Evolutionary conservation across 1,284 basidiomycete genomes (phyloP).

Genomic region (Papiliotrema fonsecae): DNA sequence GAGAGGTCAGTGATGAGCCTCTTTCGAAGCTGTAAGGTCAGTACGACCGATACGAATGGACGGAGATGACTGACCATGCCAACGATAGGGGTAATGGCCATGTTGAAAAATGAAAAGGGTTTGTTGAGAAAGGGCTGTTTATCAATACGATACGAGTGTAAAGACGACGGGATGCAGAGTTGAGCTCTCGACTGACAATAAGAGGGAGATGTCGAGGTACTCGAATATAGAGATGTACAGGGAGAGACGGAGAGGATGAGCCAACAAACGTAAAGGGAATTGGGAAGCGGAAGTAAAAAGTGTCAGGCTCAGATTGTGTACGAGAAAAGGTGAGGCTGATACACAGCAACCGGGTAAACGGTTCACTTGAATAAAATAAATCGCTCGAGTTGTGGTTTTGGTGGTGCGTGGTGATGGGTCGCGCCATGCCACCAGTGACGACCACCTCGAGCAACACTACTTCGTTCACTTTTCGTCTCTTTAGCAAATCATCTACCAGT

Average conservation of each 20-base stretch:
- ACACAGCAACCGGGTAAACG: neutral
- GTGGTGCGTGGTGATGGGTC: no score
- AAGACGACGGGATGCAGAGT: no score
- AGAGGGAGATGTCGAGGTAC: no score
- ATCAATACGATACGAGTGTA: no score
- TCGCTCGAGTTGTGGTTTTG: no score
- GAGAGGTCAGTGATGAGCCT: constrained; percentile 74
- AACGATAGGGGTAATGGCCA: constrained; percentile 79
- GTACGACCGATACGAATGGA: neutral
- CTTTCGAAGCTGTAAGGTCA: constrained; percentile 61
- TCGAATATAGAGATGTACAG: neutral
- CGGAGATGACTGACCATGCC: constrained; percentile 54
- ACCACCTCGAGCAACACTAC: no score
- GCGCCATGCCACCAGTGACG: no score
- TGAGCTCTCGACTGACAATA: no score
- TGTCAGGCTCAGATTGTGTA: neutral
- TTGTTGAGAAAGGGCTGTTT: constrained; percentile 1
- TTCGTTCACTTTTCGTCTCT: no score
- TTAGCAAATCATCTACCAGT: no score
- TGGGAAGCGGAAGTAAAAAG: neutral
- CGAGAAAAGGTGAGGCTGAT: neutral
- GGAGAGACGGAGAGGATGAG: neutral
- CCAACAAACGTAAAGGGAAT: neutral
- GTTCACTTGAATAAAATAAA: no score
- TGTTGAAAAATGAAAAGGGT: constrained; percentile 34